Conservation (phyloP, 805 yeast genomes). For the Starmerella bacillaris region DNA sequence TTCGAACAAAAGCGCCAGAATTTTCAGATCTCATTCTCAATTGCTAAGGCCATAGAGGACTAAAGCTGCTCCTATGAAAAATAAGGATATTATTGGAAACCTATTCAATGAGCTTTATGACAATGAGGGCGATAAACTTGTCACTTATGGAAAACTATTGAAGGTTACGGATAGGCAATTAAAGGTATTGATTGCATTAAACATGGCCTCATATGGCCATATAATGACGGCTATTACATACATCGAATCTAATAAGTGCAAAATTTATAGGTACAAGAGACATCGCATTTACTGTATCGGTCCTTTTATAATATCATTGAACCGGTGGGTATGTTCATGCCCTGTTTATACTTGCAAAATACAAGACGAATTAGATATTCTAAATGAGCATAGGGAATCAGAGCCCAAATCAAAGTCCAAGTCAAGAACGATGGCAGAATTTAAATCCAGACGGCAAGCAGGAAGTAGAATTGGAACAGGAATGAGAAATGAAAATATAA, state of each 20-base stretch:
- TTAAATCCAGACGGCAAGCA: too few species aligned
- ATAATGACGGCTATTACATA: constrained; percentile 14
- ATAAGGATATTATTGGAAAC: not conserved
- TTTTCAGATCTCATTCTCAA: too few species aligned
- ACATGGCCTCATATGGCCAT: constrained; percentile 12
- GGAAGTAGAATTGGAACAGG: too few species aligned
- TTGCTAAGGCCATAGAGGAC: too few species aligned
- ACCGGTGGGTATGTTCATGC: constrained; percentile 16
- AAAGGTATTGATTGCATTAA: constrained; percentile 10
- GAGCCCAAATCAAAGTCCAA: too few species aligned
- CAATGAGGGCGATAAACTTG: not conserved
- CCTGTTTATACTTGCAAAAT: constrained; percentile 5
- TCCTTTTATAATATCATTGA: constrained; percentile 5
- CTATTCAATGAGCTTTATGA: not conserved
- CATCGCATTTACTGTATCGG: constrained; percentile 1
- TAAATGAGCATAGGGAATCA: too few species aligned
- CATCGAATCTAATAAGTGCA: constrained; percentile 12
- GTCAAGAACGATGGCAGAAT: too few species aligned
- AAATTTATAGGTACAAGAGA: not conserved
- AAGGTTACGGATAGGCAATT: constrained; percentile 7
- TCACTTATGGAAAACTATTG: constrained; percentile 5
- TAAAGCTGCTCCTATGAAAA: too few species aligned
- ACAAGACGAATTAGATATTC: not conserved
- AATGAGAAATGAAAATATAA: too few species aligned
- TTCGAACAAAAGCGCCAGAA: too few species aligned